Evolutionary conservation across 106 monocot species (phyloP).

Genomic region (Chionographis japonica): DNA sequence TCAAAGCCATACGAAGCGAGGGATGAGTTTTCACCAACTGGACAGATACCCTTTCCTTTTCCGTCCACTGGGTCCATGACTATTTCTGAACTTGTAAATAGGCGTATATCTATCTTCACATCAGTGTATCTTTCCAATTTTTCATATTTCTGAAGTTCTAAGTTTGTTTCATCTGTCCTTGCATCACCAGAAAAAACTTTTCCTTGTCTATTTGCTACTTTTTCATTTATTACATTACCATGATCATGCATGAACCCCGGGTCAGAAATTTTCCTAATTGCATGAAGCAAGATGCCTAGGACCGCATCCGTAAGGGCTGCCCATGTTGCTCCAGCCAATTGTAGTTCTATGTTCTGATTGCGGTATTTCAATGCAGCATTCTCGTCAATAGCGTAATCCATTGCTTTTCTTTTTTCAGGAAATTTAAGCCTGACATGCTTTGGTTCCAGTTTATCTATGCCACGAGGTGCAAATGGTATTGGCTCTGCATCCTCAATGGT

Average conservation of each 20-base stretch:
- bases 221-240: conserved; percentile 12
- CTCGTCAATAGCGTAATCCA: conserved; percentile 24
- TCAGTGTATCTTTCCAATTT: conserved; percentile 14
- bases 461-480: conserved; percentile 69
- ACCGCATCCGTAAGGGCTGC: conserved; percentile 55
- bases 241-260: conserved; percentile 1
- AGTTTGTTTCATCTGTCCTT: background rate
- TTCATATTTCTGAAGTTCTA: conserved; percentile 1
- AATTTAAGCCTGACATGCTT: conserved; percentile 73
- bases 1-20: conserved; percentile 20
- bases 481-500: conserved; percentile 70
- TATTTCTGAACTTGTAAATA: conserved; percentile 31
- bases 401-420: conserved; percentile 65
- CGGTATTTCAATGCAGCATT: conserved; percentile 26
- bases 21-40: conserved; percentile 15
- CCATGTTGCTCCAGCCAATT: conserved; percentile 63
- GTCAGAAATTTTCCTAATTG: conserved; percentile 7
- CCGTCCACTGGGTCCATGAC: conserved; percentile 20
- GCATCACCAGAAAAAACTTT: background rate
- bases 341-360: conserved; percentile 44
- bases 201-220: conserved; percentile 5
- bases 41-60: conserved; percentile 10
- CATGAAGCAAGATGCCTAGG: conserved; percentile 34
- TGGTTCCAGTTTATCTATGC: conserved; percentile 88
- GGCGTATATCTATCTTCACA: conserved; percentile 31